Evolutionary conservation across 441 rosid genomes (phyloP).

Genomic region (Gossypium trilobum): DNA sequence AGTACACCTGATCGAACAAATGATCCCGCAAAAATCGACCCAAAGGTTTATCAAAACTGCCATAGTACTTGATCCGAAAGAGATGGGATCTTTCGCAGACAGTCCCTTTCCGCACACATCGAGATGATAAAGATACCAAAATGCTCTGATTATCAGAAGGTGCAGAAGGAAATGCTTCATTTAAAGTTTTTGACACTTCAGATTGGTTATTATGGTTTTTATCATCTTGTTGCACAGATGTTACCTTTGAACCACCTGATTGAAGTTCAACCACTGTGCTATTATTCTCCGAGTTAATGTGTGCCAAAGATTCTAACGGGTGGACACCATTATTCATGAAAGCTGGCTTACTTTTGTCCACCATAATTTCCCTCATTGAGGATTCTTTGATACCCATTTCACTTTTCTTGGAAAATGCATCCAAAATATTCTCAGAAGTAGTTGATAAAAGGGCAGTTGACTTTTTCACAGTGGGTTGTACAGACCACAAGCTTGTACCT

Average conservation of each 20-base stretch:
- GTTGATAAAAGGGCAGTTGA: conserved; percentile 17
- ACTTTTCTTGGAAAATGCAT: conserved; percentile 31
- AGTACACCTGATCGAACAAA: conserved; percentile 77
- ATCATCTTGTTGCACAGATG: conserved; percentile 35
- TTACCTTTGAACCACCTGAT: conserved; percentile 28
- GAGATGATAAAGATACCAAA: conserved; percentile 87
- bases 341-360: conserved; percentile 23
- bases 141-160: conserved; percentile 96
- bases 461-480: conserved; percentile 21
- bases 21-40: conserved; percentile 88
- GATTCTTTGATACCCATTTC: conserved; percentile 33
- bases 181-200: conserved; percentile 40
- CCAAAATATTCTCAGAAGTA: conserved; percentile 30
- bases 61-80: conserved; percentile 89
- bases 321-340: conserved; percentile 24
- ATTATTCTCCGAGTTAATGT: conserved; percentile 24
- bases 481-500: conserved; percentile 35
- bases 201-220: conserved; percentile 27
- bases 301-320: conserved; percentile 22
- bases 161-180: conserved; percentile 84
- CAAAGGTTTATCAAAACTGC: conserved; percentile 88
- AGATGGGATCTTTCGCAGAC: conserved; percentile 93
- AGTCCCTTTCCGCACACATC: conserved; percentile 96
- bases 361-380: conserved; percentile 26
- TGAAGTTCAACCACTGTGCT: conserved; percentile 24